Percentiles rank a stretch among this genome's conserved stretches.
Evolutionary conservation across 148 eudicot species (phyloP).

Genomic region (Diospyros lotus): DNA sequence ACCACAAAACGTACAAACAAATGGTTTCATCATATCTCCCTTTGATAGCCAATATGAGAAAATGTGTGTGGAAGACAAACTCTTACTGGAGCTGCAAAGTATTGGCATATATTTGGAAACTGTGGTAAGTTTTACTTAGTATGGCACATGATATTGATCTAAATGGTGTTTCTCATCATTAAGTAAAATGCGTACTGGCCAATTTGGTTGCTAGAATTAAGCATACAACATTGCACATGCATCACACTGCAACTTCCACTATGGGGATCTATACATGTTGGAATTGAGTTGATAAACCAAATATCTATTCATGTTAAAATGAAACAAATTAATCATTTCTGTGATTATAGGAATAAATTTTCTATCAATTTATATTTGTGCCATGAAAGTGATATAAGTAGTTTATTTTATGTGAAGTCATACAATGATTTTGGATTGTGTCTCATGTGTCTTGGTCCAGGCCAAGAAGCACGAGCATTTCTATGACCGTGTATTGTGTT

Average conservation of each 20-base stretch:
- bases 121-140: slow-evolving; percentile 52
- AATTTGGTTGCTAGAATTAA: background rate
- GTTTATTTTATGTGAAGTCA: too few species aligned
- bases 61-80: slow-evolving; percentile 57
- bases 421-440: too few species aligned
- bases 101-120: slow-evolving; percentile 65
- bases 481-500: too few species aligned
- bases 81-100: slow-evolving; percentile 78
- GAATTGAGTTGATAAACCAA: too few species aligned
- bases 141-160: background rate
- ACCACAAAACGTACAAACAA: slow-evolving; percentile 27
- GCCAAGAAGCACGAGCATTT: too few species aligned
- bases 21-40: slow-evolving; percentile 37
- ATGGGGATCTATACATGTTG: background rate
- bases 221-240: too few species aligned
- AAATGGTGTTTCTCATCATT: background rate
- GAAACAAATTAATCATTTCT: too few species aligned
- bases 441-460: too few species aligned
- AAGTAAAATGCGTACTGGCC: background rate
- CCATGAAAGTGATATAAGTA: too few species aligned
- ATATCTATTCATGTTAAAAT: too few species aligned
- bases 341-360: too few species aligned
- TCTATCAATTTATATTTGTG: too few species aligned
- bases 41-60: slow-evolving; percentile 55
- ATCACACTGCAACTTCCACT: background rate